Base-by-base conservation (phyloP, 2,329 filamentous ascomycete genomes). In the Botrytis fragariae region DNA sequence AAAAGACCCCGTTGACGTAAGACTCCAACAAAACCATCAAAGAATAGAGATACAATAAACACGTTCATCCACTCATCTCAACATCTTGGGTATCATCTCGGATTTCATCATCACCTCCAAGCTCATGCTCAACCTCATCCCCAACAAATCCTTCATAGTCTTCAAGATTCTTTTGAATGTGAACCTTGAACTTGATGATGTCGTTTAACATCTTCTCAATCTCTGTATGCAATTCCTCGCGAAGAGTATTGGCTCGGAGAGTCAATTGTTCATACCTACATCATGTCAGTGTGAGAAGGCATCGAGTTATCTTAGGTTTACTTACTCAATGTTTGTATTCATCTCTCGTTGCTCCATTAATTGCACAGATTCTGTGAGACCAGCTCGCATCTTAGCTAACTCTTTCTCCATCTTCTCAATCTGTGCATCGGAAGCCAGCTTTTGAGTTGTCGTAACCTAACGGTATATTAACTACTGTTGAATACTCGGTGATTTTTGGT, bases 331-430 rank as follows among this genome's bases (percentile, higher is more conserved):
- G 74, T 95, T 97, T 20, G 94, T 96, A 79, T 95, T 97, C 89
- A 98, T 97, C 85, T 98, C 95, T 72, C 93, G 88, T 83, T 98
- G 95, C 82, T 98, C 94, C 88, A 98, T 92, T 65, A 97, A 83
- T 83, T 98, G 93, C 71, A 98, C 92, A 48, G 91, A 94, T 82
- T 98, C 95, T 4, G 90, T 91, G 44, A 98, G 85, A 18, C 91
- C 92, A 3, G 92, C 89, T 60, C 95, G 89, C 93, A 98, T 97
- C 81, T 94, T 93, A 64, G 93, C 92, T n/a, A 99, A 85, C 82
- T 99, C 95, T 83, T 97, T 98, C 84, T 99, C 96, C 92, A 98
- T 97, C 85, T 96, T 96, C 83, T 99, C 96, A 79, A 99, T 97
- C 82, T 98, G 95, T 14, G 95, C 90, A 81, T 98, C 96, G 3